phyloP scores from a whole-genome alignment of 352 stramenopile genomes.

The Elongisporangium anandrum region DNA sequence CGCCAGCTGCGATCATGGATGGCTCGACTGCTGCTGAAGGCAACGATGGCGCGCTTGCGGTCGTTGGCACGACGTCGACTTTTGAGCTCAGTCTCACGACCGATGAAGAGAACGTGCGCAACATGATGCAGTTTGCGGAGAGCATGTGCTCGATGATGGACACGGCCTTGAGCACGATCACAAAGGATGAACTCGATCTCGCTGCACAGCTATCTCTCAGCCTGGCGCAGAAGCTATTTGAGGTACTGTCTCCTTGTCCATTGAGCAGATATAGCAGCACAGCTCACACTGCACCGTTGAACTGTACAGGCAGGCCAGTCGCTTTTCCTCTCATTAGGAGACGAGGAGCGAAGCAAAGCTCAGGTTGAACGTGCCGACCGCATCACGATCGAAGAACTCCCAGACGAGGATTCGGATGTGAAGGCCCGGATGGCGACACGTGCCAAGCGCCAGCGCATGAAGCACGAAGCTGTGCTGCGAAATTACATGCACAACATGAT shows the following conservation, averaged over 20 bases:
- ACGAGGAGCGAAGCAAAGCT: constrained; percentile 47
- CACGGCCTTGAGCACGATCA: constrained; percentile 68
- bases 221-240: constrained; percentile 69
- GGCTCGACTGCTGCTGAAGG: not conserved
- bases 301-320: constrained; percentile 38
- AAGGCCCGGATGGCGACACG: not conserved
- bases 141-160: constrained; percentile 76
- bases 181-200: constrained; percentile 59
- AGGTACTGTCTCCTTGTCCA: constrained; percentile 16
- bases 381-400: constrained; percentile 75
- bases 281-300: not conserved
- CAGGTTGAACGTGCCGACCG: constrained; percentile 33
- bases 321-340: constrained; percentile 66
- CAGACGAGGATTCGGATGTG: constrained; percentile 19
- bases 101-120: constrained; percentile 68
- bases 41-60: not conserved
- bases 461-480: constrained; percentile 32
- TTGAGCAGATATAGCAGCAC: not conserved
- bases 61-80: constrained; percentile 4
- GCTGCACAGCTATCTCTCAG: constrained; percentile 66
- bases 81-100: constrained; percentile 16
- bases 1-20: constrained; percentile 16
- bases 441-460: constrained; percentile 17
- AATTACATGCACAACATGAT: constrained; percentile 49
- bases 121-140: constrained; percentile 69